Evolutionary conservation across 148 eudicot species (phyloP).

Genomic region (Rhododendron molle): DNA sequence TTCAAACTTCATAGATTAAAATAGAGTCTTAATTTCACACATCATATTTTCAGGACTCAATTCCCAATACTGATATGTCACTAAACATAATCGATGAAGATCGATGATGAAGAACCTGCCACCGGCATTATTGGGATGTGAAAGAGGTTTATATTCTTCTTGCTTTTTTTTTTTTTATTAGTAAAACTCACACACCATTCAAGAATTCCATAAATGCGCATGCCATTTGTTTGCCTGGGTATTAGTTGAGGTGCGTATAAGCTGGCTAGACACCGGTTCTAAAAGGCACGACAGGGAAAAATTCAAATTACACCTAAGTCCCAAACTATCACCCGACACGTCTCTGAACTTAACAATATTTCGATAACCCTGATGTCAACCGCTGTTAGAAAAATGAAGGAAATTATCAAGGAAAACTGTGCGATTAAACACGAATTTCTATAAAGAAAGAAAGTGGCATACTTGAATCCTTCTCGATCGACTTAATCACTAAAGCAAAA

Average conservation of each 20-base stretch:
- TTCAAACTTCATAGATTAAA: not conserved
- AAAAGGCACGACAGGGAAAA: not conserved
- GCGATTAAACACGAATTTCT: not conserved
- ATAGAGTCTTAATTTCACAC: not conserved
- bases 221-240: not conserved
- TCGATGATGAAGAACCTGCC: not conserved
- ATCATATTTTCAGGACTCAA: not conserved
- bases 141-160: not conserved
- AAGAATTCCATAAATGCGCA: not conserved
- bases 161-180: not conserved
- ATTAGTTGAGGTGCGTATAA: not conserved
- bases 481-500: not conserved
- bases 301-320: no score
- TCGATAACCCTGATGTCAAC: not conserved
- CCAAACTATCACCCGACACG: not conserved
- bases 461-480: not conserved
- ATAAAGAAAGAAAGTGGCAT: not conserved
- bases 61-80: not conserved
- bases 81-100: not conserved
- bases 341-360: not conserved
- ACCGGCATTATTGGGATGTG: not conserved
- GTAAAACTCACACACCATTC: not conserved
- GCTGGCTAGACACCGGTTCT: not conserved
- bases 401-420: not conserved
- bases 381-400: not conserved